Evolutionary conservation across 2,329 filamentous ascomycete species (phyloP).

Genomic region (Botryotinia convoluta): DNA sequence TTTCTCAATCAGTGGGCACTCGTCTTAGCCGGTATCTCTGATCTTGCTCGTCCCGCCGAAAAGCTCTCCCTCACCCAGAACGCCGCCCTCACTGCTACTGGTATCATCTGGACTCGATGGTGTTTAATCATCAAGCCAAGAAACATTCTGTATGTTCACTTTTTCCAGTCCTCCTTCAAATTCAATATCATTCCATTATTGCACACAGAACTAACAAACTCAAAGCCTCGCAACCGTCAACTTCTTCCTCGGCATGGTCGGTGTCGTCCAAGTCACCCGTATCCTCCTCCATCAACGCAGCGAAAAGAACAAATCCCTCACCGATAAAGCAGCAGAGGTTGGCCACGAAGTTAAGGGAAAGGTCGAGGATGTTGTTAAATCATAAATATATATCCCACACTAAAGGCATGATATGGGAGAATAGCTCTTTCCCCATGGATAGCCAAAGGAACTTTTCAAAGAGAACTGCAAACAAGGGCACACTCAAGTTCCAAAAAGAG

Average conservation of each 20-base stretch:
- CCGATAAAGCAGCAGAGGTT: slow-evolving; percentile 28
- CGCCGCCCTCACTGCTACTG: slow-evolving; percentile 82
- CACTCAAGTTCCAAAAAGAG: neutral
- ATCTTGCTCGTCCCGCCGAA: slow-evolving; percentile 87
- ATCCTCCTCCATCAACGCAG: slow-evolving; percentile 65
- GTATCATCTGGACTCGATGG: slow-evolving; percentile 97
- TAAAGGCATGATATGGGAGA: neutral
- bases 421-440: neutral
- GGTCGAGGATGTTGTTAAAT: slow-evolving; percentile 40
- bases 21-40: slow-evolving; percentile 86
- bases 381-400: slow-evolving; percentile 28
- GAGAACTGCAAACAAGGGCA: neutral
- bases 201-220: slow-evolving; percentile 2
- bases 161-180: slow-evolving; percentile 22
- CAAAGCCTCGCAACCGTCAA: slow-evolving; percentile 85
- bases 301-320: slow-evolving; percentile 50
- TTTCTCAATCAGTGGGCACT: slow-evolving; percentile 66
- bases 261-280: slow-evolving; percentile 75
- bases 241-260: slow-evolving; percentile 93
- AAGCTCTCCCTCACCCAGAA: slow-evolving; percentile 94
- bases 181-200: neutral
- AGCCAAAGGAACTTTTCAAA: neutral
- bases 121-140: slow-evolving; percentile 94
- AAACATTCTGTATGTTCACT: slow-evolving; percentile 72
- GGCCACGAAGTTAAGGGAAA: slow-evolving; percentile 31